Evolutionary conservation across 2,329 filamentous ascomycete genomes (phyloP).

Genomic region (Macrophomina phaseolina): DNA sequence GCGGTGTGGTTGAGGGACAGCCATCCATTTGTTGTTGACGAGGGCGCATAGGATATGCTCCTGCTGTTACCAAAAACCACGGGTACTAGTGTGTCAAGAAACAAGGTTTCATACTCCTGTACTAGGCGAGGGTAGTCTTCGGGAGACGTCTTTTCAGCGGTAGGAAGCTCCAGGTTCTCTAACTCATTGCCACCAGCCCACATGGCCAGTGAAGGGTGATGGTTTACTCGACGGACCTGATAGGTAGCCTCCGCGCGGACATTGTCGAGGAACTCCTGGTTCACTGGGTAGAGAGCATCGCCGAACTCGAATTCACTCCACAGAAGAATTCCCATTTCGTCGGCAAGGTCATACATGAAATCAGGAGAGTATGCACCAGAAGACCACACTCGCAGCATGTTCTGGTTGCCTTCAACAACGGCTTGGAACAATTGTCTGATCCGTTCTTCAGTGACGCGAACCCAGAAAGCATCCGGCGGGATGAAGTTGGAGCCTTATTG

Average conservation of each 20-base stretch:
- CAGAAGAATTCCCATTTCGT: slow-evolving; percentile 64
- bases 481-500: slow-evolving; percentile 60
- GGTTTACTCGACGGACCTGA: slow-evolving; percentile 65
- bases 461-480: slow-evolving; percentile 67
- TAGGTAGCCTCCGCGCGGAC: slow-evolving; percentile 62
- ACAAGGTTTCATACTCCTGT: slow-evolving; percentile 64
- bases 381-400: slow-evolving; percentile 69
- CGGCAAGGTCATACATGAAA: slow-evolving; percentile 67
- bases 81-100: slow-evolving; percentile 61
- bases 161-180: slow-evolving; percentile 59
- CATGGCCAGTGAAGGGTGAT: slow-evolving; percentile 56
- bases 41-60: slow-evolving; percentile 66
- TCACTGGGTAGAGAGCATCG: slow-evolving; percentile 64
- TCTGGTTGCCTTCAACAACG: slow-evolving; percentile 64
- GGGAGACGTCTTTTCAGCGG: slow-evolving; percentile 49
- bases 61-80: slow-evolving; percentile 63
- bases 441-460: slow-evolving; percentile 59
- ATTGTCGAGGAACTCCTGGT: slow-evolving; percentile 61
- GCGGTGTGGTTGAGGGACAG: slow-evolving; percentile 59
- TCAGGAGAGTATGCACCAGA: slow-evolving; percentile 66
- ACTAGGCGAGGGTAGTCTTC: slow-evolving; percentile 51
- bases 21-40: slow-evolving; percentile 66
- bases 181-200: slow-evolving; percentile 62
- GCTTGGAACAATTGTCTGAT: slow-evolving; percentile 62
- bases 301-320: slow-evolving; percentile 70